Evolutionary conservation across 2,329 filamentous ascomycete genomes (phyloP), one percentile per base, ranked within the genome.

Genomic region (Thelonectria blattea): DNA sequence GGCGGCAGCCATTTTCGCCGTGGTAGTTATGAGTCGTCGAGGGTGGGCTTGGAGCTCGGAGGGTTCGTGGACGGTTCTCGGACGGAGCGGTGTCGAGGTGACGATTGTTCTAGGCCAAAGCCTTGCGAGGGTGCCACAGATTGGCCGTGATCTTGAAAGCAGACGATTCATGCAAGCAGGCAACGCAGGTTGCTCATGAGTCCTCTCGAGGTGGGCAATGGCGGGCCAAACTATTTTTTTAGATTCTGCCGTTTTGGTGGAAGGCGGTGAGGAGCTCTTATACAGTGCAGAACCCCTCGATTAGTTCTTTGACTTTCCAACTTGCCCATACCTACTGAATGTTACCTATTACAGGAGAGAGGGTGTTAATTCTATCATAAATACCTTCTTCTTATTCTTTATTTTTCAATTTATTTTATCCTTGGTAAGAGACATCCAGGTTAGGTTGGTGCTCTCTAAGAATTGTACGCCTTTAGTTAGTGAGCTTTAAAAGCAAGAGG

Each of bases 1-100:
- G 10, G 67, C 62, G 32, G 50, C 52, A 41, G 63, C 66, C 69
- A 71, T 71, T 32, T 60, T 68, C 45, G 56, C 46, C 15, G 62
- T 66, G 27, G 61, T 66, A 24, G 64, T 67, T 55, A 71, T 68
- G 24, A 56, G 39, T 45, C 56, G 55, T 20, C 22, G 57, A 24
- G 49, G 32, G 47, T 48, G 53, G 27, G 30, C 34, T 46, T 52
- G 52, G 57, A 52, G 52, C 39, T 48, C 34, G 60, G 48, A 37
- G 57, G 50, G 49, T 27, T 48, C 37, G 41, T 42, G 20, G 17
- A 34, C 17, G 18, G 42, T 39, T n/a, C n/a, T n/a, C 32, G 43
- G 14, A 27, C 22, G 30, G 57, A 61, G 58, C 30, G 41, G 27
- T 55, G 32, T 54, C 14, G 47, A 41, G 2, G 41, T 41, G 30